phyloP scores from a whole-genome alignment of 805 yeast species.

The Tetrapisispora pingtungensis region DNA sequence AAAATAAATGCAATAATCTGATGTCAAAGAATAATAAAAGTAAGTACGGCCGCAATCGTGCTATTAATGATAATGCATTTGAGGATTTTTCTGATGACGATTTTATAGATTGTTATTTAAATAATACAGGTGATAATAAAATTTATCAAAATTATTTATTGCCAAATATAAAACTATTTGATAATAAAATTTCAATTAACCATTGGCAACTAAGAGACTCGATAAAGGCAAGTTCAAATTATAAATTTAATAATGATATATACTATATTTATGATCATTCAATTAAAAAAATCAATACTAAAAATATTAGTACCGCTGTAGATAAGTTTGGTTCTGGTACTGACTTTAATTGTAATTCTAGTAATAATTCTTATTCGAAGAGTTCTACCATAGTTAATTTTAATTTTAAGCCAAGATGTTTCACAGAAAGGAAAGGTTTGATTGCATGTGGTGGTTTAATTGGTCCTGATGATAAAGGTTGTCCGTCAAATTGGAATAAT shows the following conservation, averaged over 20 bases:
- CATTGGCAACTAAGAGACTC: conserved; percentile 84
- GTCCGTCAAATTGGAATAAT: conserved; percentile 20
- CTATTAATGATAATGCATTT: no score
- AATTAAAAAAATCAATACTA: conserved; percentile 37
- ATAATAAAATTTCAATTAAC: conserved; percentile 26
- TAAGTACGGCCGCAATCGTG: no score
- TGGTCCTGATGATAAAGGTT: conserved; percentile 31
- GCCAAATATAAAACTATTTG: conserved; percentile 26
- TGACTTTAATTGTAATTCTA: background rate
- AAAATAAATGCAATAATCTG: background rate
- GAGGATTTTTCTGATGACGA: conserved; percentile 3
- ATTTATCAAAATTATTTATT: conserved; percentile 26
- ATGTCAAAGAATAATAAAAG: no score
- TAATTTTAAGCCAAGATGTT: conserved; percentile 62
- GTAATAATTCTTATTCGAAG: conserved; percentile 11
- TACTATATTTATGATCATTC: conserved; percentile 50
- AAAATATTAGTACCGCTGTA: background rate
- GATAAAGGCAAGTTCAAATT: conserved; percentile 39
- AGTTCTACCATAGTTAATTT: conserved; percentile 34
- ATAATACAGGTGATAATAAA: conserved; percentile 22
- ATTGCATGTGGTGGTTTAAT: conserved; percentile 45
- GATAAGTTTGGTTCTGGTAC: no score
- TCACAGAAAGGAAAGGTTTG: conserved; percentile 45
- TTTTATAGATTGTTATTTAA: conserved; percentile 16
- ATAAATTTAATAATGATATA: conserved; percentile 32